These are phyloP conservation scores for Ensete ventricosum DNA, from an alignment of 176 grass and related monocot genomes.

Conservation along the genomic window DNA sequence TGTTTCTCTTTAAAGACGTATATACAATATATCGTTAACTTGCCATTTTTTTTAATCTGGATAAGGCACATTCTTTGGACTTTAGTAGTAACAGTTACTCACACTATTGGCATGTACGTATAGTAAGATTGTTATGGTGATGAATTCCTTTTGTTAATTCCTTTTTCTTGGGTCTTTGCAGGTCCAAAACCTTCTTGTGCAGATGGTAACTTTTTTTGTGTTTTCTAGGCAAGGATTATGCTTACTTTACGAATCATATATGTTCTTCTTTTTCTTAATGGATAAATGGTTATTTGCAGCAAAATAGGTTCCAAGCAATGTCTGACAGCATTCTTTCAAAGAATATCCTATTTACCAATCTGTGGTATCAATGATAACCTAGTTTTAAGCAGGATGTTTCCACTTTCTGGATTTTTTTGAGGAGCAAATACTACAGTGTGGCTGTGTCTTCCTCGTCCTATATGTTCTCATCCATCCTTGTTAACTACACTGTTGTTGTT, in stretches of 20 bases:
- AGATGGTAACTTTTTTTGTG: conserved; percentile 58
- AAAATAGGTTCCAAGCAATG: conserved; percentile 90
- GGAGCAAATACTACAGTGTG: not conserved
- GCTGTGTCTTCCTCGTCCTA: not conserved
- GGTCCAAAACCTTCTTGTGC: conserved; percentile 88
- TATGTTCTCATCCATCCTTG: not conserved
- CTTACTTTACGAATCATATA: conserved; percentile 8
- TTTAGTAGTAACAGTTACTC: too few relatives aligned
- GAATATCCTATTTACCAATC: conserved; percentile 71
- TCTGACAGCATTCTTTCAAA: conserved; percentile 75
- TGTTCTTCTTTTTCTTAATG: not conserved
- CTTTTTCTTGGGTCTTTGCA: conserved; percentile 28
- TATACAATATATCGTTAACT: too few relatives aligned
- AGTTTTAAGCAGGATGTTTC: not conserved
- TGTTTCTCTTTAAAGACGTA: too few relatives aligned
- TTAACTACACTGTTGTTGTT: not conserved
- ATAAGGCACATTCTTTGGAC: too few relatives aligned
- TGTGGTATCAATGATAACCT: not conserved
- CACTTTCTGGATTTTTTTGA: conserved; percentile 1
- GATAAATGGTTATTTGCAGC: conserved; percentile 44
- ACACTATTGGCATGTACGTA: too few relatives aligned
- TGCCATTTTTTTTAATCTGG: too few relatives aligned
- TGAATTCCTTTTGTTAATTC: conserved; percentile 19
- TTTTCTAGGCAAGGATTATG: conserved; percentile 9
- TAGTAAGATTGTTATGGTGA: not conserved